Percentiles rank a stretch among this genome's conserved stretches.
These are phyloP conservation scores for Liquidambar formosana DNA, from an alignment of 164 flowering plant genomes.

Conservation along the genomic window DNA sequence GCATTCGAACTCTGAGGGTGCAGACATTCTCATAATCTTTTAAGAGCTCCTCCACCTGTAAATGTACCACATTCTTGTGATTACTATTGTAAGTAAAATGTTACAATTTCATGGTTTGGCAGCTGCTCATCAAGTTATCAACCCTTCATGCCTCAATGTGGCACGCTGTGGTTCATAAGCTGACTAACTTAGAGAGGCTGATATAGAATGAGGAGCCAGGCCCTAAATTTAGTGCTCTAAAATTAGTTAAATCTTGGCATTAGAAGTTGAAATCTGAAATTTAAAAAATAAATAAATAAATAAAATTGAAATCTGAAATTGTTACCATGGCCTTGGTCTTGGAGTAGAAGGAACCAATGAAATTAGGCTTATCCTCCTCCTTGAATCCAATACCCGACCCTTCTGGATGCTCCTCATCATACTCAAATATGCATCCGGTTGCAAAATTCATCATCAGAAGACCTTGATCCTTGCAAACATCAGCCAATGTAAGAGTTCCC, in stretches of 20 bases:
- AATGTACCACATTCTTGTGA: not conserved
- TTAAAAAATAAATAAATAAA: no score
- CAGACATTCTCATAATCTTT: constrained; percentile 25
- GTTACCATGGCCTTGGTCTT: constrained; percentile 32
- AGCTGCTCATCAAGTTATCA: no score
- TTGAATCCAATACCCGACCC: constrained; percentile 30
- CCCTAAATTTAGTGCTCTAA: no score
- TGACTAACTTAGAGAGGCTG: no score
- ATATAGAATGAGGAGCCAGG: no score
- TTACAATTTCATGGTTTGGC: no score
- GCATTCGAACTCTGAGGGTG: constrained; percentile 29
- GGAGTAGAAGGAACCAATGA: no score
- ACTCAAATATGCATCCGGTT: constrained; percentile 30
- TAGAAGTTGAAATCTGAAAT: no score
- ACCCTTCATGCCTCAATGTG: no score
- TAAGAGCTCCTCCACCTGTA: not conserved
- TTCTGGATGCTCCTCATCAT: constrained; percentile 15
- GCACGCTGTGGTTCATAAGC: no score
- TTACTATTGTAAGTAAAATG: not conserved
- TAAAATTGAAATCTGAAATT: not conserved
- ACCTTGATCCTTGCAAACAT: constrained; percentile 20
- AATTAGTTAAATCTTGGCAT: no score
- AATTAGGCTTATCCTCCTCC: constrained; percentile 26
- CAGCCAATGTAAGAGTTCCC: constrained; percentile 23
- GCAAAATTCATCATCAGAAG: constrained; percentile 25